Conservation (phyloP, 140 eudicot species). For the Erigeron philadelphicus region DNA sequence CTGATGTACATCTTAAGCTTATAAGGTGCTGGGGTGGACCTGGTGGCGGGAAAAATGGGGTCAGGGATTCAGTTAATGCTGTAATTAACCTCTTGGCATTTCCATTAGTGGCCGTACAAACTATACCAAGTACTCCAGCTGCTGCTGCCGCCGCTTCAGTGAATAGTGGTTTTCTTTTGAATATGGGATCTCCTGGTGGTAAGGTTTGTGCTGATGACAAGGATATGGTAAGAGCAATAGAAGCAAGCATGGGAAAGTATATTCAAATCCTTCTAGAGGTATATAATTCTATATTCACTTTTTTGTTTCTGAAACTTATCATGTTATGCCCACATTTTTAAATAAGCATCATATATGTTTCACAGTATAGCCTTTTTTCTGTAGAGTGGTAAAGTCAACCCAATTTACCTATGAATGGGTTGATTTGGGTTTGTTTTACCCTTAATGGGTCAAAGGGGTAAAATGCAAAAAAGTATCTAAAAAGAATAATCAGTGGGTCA, state of each 20-base stretch:
- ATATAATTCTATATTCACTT: not conserved
- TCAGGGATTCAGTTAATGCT: conserved; percentile 65
- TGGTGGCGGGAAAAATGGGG: conserved; percentile 82
- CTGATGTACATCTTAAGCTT: conserved; percentile 63
- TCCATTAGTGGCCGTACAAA: conserved; percentile 90
- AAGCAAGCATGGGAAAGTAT: conserved; percentile 73
- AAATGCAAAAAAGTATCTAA: no score
- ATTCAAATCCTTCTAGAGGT: conserved; percentile 81
- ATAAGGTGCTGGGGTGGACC: conserved; percentile 77
- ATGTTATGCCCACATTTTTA: not conserved
- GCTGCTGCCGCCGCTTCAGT: conserved; percentile 65
- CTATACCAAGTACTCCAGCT: conserved; percentile 57
- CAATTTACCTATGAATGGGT: not conserved
- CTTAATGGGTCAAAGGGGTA: not conserved
- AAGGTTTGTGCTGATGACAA: conserved; percentile 68
- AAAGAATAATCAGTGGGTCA: no score
- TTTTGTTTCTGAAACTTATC: conserved; percentile 3
- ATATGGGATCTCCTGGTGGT: conserved; percentile 93
- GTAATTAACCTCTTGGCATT: conserved; percentile 89
- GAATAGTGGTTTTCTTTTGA: conserved; percentile 74
- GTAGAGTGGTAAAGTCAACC: not conserved
- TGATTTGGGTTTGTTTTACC: not conserved
- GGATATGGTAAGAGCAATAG: conserved; percentile 78
- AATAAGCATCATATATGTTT: not conserved
- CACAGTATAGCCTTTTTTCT: not conserved